Percentiles rank a stretch among this genome's conserved stretches.
phyloP scores from a whole-genome alignment of 768 basidiomycete species.

The Zangia roseola region DNA sequence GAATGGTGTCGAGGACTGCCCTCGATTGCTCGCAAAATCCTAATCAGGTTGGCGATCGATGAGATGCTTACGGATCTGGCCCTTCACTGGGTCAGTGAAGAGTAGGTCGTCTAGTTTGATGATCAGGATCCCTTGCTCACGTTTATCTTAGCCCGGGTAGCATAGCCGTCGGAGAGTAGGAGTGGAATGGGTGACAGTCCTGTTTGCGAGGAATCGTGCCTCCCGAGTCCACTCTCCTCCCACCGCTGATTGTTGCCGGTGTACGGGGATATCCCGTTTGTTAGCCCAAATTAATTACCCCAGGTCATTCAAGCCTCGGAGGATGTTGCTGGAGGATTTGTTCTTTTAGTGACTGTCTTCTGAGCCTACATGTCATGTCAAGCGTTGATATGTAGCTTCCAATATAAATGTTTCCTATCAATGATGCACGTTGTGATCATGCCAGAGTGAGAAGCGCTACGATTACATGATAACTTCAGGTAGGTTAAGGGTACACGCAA shows the following conservation, averaged over 20 bases:
- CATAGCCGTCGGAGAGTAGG: conserved; percentile 9
- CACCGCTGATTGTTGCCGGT: conserved; percentile 19
- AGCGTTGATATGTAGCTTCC: conserved; percentile 30
- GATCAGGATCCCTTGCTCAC: background rate
- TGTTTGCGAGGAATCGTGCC: conserved; percentile 1
- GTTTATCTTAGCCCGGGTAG: conserved; percentile 10
- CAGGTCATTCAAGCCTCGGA: conserved; percentile 34
- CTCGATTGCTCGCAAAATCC: conserved; percentile 7
- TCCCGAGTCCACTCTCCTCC: conserved; percentile 6
- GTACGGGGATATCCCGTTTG: conserved; percentile 26
- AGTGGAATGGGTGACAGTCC: background rate
- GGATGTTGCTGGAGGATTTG: conserved; percentile 6
- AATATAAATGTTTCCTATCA: conserved; percentile 1
- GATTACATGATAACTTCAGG: background rate
- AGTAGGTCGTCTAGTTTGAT: background rate
- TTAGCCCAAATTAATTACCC: conserved; percentile 37
- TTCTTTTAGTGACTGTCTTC: conserved; percentile 4
- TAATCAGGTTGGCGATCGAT: conserved; percentile 16
- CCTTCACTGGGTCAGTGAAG: conserved; percentile 20
- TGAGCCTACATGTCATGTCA: conserved; percentile 37
- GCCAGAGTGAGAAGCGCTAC: background rate
- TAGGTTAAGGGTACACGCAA: background rate
- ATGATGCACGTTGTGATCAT: background rate
- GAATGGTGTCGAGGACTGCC: conserved; percentile 2
- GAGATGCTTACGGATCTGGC: conserved; percentile 19